Percentiles rank a stretch among this genome's conserved stretches.
Evolutionary conservation across 768 basidiomycete species (phyloP).

Genomic region (Suillus ampliporus): DNA sequence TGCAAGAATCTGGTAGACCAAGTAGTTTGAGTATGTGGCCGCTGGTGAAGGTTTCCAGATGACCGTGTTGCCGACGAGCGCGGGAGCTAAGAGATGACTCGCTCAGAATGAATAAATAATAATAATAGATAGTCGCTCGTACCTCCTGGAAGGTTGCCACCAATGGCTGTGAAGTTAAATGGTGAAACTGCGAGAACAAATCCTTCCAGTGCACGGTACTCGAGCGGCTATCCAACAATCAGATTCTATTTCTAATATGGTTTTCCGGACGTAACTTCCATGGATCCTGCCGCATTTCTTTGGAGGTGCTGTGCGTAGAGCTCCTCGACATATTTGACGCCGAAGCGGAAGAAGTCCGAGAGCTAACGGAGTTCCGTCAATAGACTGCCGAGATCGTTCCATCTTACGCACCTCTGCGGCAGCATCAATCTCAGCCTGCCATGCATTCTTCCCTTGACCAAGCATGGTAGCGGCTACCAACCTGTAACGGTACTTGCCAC

Average conservation of each 20-base stretch:
- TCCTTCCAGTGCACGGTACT: constrained; percentile 97
- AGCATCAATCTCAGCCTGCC: constrained; percentile 99
- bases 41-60: constrained; percentile 98
- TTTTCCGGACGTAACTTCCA: constrained; percentile 86
- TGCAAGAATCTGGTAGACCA: constrained; percentile 86
- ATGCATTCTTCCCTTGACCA: constrained; percentile 98
- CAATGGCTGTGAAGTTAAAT: constrained; percentile 99
- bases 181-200: constrained; percentile 98
- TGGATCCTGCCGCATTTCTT: constrained; percentile 82
- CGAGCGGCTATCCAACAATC: constrained; percentile 68
- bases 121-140: constrained; percentile 12
- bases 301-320: constrained; percentile 90
- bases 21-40: constrained; percentile 94
- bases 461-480: constrained; percentile 96
- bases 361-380: constrained; percentile 50
- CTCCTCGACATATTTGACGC: constrained; percentile 96
- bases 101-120: background rate
- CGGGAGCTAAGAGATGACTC: constrained; percentile 61
- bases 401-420: constrained; percentile 83
- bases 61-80: constrained; percentile 92
- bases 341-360: constrained; percentile 93
- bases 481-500: constrained; percentile 95
- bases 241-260: constrained; percentile 3
- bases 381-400: background rate
- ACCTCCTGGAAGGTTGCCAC: constrained; percentile 89